phyloP scores from a whole-genome alignment of 2,329 filamentous ascomycete species.

The Ambrosiella cleistominuta region DNA sequence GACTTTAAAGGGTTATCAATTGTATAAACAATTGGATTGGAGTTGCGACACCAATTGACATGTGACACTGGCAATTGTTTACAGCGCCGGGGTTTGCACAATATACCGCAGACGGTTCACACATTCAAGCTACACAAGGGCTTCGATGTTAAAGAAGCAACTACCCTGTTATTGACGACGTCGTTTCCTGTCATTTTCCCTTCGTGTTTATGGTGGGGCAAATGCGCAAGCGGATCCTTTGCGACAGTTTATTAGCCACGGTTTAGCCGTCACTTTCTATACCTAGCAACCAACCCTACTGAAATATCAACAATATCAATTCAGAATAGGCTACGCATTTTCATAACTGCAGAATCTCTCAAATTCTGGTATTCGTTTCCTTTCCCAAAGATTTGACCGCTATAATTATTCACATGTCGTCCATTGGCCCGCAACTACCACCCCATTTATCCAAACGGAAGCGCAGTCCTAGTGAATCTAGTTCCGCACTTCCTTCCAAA shows the following conservation, averaged over 20 bases:
- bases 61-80: too few relatives aligned
- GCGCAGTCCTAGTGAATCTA: constrained; percentile 29
- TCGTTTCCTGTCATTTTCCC: background rate
- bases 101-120: background rate
- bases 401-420: constrained; percentile 33
- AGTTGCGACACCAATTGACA: too few relatives aligned
- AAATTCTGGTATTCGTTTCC: background rate
- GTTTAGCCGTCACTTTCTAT: background rate
- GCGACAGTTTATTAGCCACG: background rate
- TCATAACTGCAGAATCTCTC: background rate
- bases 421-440: constrained; percentile 53
- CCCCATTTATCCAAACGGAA: constrained; percentile 49
- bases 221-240: background rate
- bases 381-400: background rate
- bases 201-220: background rate
- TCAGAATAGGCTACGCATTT: background rate
- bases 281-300: background rate
- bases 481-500: constrained; percentile 27
- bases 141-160: background rate
- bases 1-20: too few relatives aligned
- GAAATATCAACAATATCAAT: background rate
- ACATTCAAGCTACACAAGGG: background rate
- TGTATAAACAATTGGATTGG: too few relatives aligned
- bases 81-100: background rate
- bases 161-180: background rate